Evolutionary conservation across 2,329 filamentous ascomycete species (phyloP).

Genomic region (Fonsecaea nubica): DNA sequence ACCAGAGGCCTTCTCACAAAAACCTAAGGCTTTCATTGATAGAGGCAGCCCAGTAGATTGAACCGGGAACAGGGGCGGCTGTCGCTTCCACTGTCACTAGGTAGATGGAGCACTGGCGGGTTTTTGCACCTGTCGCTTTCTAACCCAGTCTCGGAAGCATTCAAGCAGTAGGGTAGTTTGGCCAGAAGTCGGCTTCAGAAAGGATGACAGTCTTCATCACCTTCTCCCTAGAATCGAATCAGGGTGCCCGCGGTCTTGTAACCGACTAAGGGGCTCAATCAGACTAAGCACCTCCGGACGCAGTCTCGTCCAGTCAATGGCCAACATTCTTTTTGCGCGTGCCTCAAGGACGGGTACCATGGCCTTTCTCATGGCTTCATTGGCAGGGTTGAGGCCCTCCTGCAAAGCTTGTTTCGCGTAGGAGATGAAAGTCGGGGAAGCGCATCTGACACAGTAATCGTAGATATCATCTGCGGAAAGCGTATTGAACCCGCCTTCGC

Average conservation of each 20-base stretch:
- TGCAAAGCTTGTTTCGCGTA: constrained; percentile 10
- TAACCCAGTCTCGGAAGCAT: background rate
- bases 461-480: constrained; percentile 32
- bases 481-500: constrained; percentile 34
- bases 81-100: background rate
- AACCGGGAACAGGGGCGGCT: background rate
- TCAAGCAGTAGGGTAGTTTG: background rate
- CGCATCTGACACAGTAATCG: constrained; percentile 35
- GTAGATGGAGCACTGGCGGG: background rate
- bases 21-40: background rate
- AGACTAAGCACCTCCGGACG: background rate
- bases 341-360: constrained; percentile 23
- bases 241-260: background rate
- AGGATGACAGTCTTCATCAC: background rate
- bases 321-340: constrained; percentile 22
- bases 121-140: background rate
- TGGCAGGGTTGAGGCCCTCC: constrained; percentile 5
- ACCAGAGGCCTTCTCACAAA: background rate
- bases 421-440: constrained; percentile 16
- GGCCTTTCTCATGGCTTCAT: constrained; percentile 22
- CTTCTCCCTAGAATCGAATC: background rate
- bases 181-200: background rate
- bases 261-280: background rate
- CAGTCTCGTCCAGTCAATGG: constrained; percentile 26
- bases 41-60: background rate